Evolutionary conservation across 441 rosid genomes (phyloP).

Genomic region (Erodium moschatum): DNA sequence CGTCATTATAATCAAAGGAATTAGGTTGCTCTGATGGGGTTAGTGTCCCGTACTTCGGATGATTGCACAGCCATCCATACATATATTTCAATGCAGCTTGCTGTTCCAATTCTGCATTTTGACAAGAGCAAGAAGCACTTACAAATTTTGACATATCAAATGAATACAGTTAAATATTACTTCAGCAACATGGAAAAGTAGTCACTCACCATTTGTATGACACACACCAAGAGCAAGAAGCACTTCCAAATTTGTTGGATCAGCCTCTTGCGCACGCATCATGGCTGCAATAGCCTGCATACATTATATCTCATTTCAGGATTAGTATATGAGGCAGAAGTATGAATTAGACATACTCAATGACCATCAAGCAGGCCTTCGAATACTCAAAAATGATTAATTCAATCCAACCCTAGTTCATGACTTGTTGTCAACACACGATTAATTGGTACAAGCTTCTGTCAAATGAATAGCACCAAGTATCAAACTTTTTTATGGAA

Average conservation of each 20-base stretch:
- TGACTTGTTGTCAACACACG: not conserved
- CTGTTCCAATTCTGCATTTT: conserved; percentile 80
- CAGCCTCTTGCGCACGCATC: conserved; percentile 94
- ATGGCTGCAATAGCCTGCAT: conserved; percentile 93
- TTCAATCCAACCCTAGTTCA: too few species aligned
- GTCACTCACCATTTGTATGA: conserved; percentile 86
- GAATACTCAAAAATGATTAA: too few species aligned
- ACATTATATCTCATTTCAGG: conserved; percentile 15
- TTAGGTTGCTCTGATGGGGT: conserved; percentile 54
- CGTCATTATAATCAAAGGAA: conserved; percentile 72
- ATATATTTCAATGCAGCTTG: conserved; percentile 82
- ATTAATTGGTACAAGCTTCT: not conserved
- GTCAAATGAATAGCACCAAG: not conserved
- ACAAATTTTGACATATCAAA: not conserved
- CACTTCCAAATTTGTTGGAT: conserved; percentile 85
- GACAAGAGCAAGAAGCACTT: too few species aligned
- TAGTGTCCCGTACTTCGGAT: conserved; percentile 68
- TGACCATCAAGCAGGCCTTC: too few species aligned
- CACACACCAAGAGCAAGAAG: conserved; percentile 99
- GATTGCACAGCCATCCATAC: conserved; percentile 83
- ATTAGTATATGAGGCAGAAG: not conserved
- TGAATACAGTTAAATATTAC: not conserved
- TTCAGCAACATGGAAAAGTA: not conserved
- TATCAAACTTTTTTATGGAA: not conserved
- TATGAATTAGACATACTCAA: not conserved